Base-by-base conservation (phyloP, 2,329 filamentous ascomycete species). In the Cryoendolithus antarcticus region DNA sequence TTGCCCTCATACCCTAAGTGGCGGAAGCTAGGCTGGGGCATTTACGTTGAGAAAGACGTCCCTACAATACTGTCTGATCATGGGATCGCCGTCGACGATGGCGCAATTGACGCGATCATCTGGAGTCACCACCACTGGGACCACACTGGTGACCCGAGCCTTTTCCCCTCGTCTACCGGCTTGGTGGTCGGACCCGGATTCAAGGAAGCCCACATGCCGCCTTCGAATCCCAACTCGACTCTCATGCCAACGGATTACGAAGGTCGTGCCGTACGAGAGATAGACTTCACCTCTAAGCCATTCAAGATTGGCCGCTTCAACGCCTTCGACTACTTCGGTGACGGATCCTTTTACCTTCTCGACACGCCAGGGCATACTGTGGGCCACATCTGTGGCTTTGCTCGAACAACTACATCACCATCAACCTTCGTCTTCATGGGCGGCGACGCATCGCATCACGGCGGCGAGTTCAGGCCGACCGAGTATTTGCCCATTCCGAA, bases 291-390 rank as follows among this genome's bases (percentile, higher is more conserved):
- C n/a, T 44, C 51, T 15, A 46, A 47, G n/a, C 52, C 46, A 4
- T 40, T 66, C 2, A 59, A 62, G 42, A 64, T 71, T 12, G 68
- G 66, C 1, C 50, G 60, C 6, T 71, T 70, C 48, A 48, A 58
- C 24, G 68, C 69, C 2, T 54, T 59, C 19, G 72, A 77, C 49
- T 75, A 66, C 48, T 76, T 74, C 40, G 64, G 65, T 2, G 72
- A 77, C 48, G 72, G 71, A 1, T 65, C 59, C 13, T 72, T 77
- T 45, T 75, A 74, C 48, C 58, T 76, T 1, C 59, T 76, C 21
- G 59, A 71, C 45, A 63, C 65, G 2, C 70, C 71, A 0, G 73
- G 73, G 1, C 71, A 75, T 47, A 62, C 65, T 0, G 52, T 69
- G 8, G 69, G 67, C 1, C 70, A 72, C 47, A 55, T 71, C n/a